These are phyloP conservation scores for Saxophila tyrrhenica DNA, from an alignment of 495 filamentous ascomycete genomes.

Conservation along the genomic window DNA sequence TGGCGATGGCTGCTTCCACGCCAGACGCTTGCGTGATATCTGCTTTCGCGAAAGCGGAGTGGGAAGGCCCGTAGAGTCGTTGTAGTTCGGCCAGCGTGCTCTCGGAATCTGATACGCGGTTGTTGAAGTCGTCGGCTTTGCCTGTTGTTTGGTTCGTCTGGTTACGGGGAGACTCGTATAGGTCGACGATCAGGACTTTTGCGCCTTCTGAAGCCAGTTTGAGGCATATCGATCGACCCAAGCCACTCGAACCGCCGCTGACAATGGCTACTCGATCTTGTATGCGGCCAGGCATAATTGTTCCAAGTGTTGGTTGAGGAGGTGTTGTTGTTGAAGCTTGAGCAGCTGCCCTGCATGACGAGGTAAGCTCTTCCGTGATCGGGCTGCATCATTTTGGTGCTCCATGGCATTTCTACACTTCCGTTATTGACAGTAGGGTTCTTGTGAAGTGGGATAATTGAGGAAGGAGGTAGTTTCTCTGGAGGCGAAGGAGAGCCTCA, in stretches of 20 bases:
- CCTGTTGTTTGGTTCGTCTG: slow-evolving; percentile 6
- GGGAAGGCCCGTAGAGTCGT: slow-evolving; percentile 13
- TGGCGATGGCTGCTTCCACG: slow-evolving; percentile 31
- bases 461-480: too few species aligned
- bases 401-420: too few species aligned
- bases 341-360: not conserved
- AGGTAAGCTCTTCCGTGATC: not conserved
- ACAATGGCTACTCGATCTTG: slow-evolving; percentile 25
- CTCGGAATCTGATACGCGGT: slow-evolving; percentile 6
- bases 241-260: slow-evolving; percentile 26
- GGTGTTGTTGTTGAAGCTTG: not conserved
- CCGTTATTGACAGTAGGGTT: too few species aligned
- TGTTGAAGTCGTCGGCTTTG: slow-evolving; percentile 18
- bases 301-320: not conserved
- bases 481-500: too few species aligned
- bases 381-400: not conserved
- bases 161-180: slow-evolving; percentile 20
- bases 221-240: slow-evolving; percentile 28
- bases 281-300: slow-evolving; percentile 20
- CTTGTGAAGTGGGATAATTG: too few species aligned
- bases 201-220: slow-evolving; percentile 27
- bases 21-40: slow-evolving; percentile 27
- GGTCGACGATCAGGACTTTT: slow-evolving; percentile 22
- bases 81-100: slow-evolving; percentile 17
- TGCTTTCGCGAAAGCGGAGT: slow-evolving; percentile 30